Base-by-base conservation (phyloP, 2,329 filamentous ascomycete species). In the Fusarium algeriense region DNA sequence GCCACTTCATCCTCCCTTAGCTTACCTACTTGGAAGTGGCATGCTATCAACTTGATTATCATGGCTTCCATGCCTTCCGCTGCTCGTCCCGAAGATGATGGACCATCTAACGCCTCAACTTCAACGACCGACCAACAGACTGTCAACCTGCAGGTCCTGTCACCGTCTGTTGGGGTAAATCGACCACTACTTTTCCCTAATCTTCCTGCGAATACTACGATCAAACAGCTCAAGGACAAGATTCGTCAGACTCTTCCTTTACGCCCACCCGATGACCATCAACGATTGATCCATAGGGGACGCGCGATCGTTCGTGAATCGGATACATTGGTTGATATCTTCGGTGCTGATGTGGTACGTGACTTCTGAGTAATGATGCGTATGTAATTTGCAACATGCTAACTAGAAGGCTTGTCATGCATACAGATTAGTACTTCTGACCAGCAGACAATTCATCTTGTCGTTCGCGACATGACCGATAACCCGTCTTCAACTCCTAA, bases 271-370 rank as follows among this genome's bases (percentile, higher is more conserved):
- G 84, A 89, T 65, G 84, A 88, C 37, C 83, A 85, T 37, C 88
- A 91, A 76, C 84, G 89, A 44, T 79, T 91, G 64, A 91, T 91
- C 40, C 85, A 91, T 73, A 83, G 86, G 44, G 89, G 89, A 2
- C 85, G 88, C 38, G 82, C 89, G 49, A 80, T 91, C 50, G 77
- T 82, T 34, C 84, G 84, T 53, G 88, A 90, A 40, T 79, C 80
- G 14, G 87, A 89, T 62, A 89, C 85, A 19, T 81, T 91, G 80
- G 75, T 84, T 28, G 85, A 88, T 40, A 79, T 91, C 6, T 88
- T 91, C 75, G 88, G 89, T 6, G 80, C 84, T 60, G 85, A 88
- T 65, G 79, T 82, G 57, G 87, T 89, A 81, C 12, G 60, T 48
- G 37, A 23, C 15, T 32, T 37, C 15, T 28, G 52, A 49, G 56